phyloP scores from a whole-genome alignment of 2,329 filamentous ascomycete species.

The Claviceps sp. region DNA sequence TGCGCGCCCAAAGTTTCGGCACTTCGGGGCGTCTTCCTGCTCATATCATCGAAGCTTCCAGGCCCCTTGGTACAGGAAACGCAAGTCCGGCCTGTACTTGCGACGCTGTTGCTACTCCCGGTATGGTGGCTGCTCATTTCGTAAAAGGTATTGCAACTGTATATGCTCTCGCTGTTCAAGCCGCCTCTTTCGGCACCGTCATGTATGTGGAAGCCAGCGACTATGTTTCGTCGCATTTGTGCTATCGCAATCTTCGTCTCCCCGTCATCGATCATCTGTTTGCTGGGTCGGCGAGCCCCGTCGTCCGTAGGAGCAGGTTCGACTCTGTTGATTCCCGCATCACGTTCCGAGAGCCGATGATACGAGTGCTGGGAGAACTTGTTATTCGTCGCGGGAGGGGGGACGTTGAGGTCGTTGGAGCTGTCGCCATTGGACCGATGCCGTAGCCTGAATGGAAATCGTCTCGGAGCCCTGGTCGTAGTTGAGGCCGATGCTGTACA shows the following conservation, averaged over 20 bases:
- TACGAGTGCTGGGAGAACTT: background rate
- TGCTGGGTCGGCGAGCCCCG: background rate
- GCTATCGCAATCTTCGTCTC: conserved; percentile 2
- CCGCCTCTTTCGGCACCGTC: conserved; percentile 30
- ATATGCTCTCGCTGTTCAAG: conserved; percentile 1
- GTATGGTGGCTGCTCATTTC: background rate
- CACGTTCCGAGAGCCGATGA: background rate
- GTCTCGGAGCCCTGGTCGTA: background rate
- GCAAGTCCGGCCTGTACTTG: conserved; percentile 1
- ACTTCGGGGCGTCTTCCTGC: background rate
- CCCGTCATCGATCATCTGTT: background rate
- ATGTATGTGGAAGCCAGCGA: background rate
- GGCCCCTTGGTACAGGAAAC: no score
- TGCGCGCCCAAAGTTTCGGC: background rate
- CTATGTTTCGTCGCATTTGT: conserved; percentile 6
- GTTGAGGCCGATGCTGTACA: background rate
- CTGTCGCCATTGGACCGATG: background rate
- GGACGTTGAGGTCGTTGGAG: background rate
- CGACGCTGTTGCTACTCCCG: background rate
- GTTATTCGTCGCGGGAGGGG: background rate
- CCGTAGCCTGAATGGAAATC: background rate
- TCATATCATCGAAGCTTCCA: background rate
- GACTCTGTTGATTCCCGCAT: background rate
- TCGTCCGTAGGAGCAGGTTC: background rate
- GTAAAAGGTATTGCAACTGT: background rate